A percentile compares a stretch with the other conserved stretches of the same genome.
Evolutionary conservation across 2,329 filamentous ascomycete genomes (phyloP).

Genomic region (Fusarium begoniae): DNA sequence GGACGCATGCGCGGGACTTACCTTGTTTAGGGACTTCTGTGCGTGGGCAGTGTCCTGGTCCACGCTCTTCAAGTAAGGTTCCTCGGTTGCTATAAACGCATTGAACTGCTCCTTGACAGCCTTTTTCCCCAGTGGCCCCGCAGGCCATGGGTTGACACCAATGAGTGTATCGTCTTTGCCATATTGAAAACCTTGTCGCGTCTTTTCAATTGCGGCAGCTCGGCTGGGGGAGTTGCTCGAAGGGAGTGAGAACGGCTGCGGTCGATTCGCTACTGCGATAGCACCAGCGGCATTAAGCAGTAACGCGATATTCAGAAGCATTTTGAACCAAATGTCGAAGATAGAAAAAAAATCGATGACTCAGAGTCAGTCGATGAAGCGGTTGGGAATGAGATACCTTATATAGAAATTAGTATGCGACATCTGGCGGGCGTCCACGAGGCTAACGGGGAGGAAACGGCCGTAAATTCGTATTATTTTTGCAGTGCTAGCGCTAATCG

Average conservation of each 20-base stretch:
- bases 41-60: background rate
- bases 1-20: accelerated
- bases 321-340: too few relatives aligned
- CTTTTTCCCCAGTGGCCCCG: background rate
- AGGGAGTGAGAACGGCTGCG: background rate
- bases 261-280: accelerated
- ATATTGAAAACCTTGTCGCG: background rate
- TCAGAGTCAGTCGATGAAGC: accelerated
- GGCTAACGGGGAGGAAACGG: background rate
- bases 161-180: background rate
- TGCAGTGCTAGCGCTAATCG: too few relatives aligned
- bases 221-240: background rate
- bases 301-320: accelerated
- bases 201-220: background rate
- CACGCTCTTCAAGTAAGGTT: too few relatives aligned
- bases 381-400: accelerated
- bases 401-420: accelerated
- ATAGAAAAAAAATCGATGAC: accelerated
- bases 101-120: background rate
- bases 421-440: background rate
- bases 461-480: background rate
- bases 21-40: background rate
- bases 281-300: background rate
- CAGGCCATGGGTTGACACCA: background rate
- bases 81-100: background rate